Percentiles rank a stretch among this genome's conserved stretches.
These are phyloP conservation scores for Gossypium herbaceum DNA, from an alignment of 345 rosid genomes.

Conservation along the genomic window DNA sequence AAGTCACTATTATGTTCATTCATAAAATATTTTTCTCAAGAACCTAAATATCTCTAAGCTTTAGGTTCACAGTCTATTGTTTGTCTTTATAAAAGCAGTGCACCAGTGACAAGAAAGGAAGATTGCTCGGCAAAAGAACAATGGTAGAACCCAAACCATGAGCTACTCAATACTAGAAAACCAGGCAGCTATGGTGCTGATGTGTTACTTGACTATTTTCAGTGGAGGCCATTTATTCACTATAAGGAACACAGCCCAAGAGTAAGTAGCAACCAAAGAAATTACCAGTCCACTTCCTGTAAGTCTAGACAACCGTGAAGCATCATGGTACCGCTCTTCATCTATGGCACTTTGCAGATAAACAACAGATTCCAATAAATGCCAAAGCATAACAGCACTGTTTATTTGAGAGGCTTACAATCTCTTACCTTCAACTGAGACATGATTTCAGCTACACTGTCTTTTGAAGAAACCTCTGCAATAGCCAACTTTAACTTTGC, in stretches of 20 bases:
- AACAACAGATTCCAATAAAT: slow-evolving; percentile 19
- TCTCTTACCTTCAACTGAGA: slow-evolving; percentile 63
- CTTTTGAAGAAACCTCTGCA: slow-evolving; percentile 63
- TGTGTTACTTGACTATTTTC: neutral
- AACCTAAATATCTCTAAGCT: neutral
- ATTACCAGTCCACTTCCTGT: slow-evolving; percentile 92
- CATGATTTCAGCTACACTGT: slow-evolving; percentile 73
- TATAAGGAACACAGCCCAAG: neutral
- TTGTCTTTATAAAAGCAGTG: neutral
- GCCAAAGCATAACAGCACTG: neutral
- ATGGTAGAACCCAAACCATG: neutral
- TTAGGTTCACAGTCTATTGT: neutral
- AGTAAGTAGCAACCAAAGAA: neutral
- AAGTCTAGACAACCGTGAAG: slow-evolving; percentile 61
- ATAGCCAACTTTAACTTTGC: slow-evolving; percentile 70
- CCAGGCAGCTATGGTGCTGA: neutral
- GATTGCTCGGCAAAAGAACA: neutral
- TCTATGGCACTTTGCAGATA: slow-evolving; percentile 57
- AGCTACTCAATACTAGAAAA: neutral
- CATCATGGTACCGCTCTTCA: slow-evolving; percentile 88
- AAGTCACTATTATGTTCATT: slow-evolving; percentile 2
- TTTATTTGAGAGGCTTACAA: neutral
- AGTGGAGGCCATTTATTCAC: slow-evolving; percentile 6
- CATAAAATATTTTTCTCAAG: neutral
- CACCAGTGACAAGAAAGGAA: neutral